Evolutionary conservation across 2,329 filamentous ascomycete species (phyloP), one percentile per base, ranked within the genome.

Genomic region (Emmonsiellopsis sp.): DNA sequence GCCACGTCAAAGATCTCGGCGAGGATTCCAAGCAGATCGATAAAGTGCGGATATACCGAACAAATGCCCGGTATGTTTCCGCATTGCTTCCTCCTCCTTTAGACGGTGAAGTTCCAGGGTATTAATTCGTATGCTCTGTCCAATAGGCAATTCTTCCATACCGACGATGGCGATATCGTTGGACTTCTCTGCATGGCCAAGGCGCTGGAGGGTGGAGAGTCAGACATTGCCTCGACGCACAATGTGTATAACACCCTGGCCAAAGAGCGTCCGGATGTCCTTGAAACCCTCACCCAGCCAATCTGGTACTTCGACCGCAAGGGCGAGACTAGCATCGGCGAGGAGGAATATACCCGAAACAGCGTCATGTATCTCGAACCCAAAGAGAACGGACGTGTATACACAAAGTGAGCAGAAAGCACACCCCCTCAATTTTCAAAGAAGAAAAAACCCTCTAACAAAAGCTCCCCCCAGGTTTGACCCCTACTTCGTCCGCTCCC

Each of bases 221-320:
- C 83, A 38, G 89, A 95, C 65, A 79, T 95, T 53, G 86, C 86
- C 50, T 87, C 83, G 56, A 80, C 84, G 15, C 89, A 95, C 68
- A 75, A 84, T 60, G 86, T 94, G 40, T 95, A 86, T 82, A 95
- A 95, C 70, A 79, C 79, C 38, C 76, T 95, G 37, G 87, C 89
- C 66, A 70, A 70, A 40, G 82, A 92, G 65, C 78, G 87, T 26
- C 88, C 89, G 0, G 89, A 92, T 63, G 85, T 94, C 1, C 85
- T 88, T 0, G 82, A 87, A 67, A 78, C 84, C 5, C 75, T 95
- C 51, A 85, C 86, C 1, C 73, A 84, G 66, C 89, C 89, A 0
- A 82, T 89, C 58, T 95, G 89, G 89, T 93, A 94, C 73, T 92
- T 94, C 68, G 89, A 95, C 70, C 85, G 89, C 52, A 95, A 95